Evolutionary conservation across 73 alveolate species (phyloP).

Genomic region (Paramecium sexaurelia): DNA sequence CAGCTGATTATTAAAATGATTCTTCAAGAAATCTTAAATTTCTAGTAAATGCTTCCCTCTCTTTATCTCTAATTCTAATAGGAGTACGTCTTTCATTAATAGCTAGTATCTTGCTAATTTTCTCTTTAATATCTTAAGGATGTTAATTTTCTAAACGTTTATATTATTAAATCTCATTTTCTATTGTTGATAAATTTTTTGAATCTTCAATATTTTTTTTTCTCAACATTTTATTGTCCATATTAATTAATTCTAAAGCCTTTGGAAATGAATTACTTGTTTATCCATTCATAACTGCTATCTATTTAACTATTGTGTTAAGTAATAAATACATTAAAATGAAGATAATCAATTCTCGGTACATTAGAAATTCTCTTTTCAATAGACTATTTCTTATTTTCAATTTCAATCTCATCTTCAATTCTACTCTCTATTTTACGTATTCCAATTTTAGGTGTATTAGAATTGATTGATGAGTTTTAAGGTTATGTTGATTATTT

Average conservation of each 20-base stretch:
- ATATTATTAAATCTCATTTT: background rate
- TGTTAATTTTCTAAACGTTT: background rate
- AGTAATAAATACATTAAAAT: background rate
- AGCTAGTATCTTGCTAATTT: background rate
- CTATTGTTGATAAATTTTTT: background rate
- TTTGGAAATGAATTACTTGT: background rate
- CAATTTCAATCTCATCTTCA: background rate
- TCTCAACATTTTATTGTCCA: background rate
- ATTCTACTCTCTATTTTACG: background rate
- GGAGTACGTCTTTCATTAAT: background rate
- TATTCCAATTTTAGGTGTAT: background rate
- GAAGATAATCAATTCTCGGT: background rate
- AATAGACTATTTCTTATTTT: background rate
- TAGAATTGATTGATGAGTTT: background rate
- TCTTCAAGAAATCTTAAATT: background rate
- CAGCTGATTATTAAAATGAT: background rate
- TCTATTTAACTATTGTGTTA: background rate
- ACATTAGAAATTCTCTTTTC: background rate
- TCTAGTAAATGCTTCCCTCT: constrained; percentile 1
- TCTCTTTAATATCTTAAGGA: background rate
- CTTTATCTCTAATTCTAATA: background rate
- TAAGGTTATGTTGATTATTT: background rate
- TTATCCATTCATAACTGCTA: constrained; percentile 21
- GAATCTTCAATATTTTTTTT: background rate
- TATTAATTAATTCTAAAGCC: background rate